Percentiles rank a stretch among this genome's conserved stretches.
phyloP scores from a whole-genome alignment of 352 stramenopile genomes.

The Saprolegnia parasitica region DNA sequence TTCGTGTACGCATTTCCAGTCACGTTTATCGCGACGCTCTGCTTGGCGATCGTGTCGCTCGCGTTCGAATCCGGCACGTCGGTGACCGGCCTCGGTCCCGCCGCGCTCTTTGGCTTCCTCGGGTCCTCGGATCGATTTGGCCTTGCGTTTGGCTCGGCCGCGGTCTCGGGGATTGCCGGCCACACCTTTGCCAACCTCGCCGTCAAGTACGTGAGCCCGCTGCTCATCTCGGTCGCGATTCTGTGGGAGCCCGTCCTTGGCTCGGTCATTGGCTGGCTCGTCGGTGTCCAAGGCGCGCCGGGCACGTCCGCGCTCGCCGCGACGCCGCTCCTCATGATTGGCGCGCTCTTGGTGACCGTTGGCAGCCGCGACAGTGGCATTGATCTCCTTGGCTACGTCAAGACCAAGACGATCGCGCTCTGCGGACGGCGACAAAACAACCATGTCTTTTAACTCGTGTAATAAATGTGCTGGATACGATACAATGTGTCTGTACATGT shows the following conservation, averaged over 20 bases:
- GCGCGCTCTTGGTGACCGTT: conserved; percentile 17
- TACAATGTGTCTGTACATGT: no score
- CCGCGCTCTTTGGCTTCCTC: conserved; percentile 18
- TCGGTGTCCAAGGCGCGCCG: conserved; percentile 21
- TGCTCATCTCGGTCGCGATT: conserved; percentile 9
- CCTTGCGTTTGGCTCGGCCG: conserved; percentile 18
- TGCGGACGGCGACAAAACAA: no score
- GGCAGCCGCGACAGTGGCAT: conserved; percentile 15
- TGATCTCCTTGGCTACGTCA: neutral
- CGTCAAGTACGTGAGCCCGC: conserved; percentile 20
- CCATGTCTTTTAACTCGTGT: no score
- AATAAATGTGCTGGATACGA: no score
- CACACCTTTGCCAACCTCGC: conserved; percentile 25
- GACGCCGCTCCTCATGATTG: conserved; percentile 11
- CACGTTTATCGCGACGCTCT: conserved; percentile 2
- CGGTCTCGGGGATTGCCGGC: conserved; percentile 17
- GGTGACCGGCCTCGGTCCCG: conserved; percentile 9
- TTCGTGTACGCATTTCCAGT: conserved; percentile 26
- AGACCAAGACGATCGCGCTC: neutral
- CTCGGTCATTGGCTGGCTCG: conserved; percentile 16
- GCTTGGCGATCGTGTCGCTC: conserved; percentile 7
- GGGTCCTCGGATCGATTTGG: conserved; percentile 15
- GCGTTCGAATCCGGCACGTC: conserved; percentile 21
- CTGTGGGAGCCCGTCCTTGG: conserved; percentile 24
- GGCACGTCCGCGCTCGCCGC: conserved; percentile 4